A percentile compares a stretch with the other conserved stretches of the same genome.
phyloP scores from a whole-genome alignment of 148 eudicot genomes.

The Rhododendron vialii region DNA sequence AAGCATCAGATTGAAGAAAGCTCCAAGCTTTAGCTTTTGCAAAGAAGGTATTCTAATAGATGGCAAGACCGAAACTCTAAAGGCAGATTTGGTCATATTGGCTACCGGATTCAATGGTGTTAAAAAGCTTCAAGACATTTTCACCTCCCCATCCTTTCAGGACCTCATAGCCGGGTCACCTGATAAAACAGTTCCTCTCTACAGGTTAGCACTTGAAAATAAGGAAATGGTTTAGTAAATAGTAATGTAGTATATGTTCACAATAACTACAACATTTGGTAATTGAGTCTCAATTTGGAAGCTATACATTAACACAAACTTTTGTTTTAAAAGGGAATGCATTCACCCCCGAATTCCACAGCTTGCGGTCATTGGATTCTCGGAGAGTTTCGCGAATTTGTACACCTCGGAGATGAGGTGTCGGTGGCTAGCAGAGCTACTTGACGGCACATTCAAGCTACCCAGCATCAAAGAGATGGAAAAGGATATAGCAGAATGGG shows the following conservation, averaged over 20 bases:
- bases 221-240: background rate
- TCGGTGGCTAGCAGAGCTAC: constrained; percentile 56
- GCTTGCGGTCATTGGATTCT: constrained; percentile 53
- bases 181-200: constrained; percentile 28
- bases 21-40: constrained; percentile 37
- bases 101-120: constrained; percentile 63
- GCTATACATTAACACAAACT: background rate
- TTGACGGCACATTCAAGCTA: constrained; percentile 49
- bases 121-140: constrained; percentile 40
- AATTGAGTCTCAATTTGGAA: background rate
- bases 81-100: constrained; percentile 53
- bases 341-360: constrained; percentile 73
- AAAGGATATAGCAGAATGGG: constrained; percentile 44
- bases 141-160: constrained; percentile 30
- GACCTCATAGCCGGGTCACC: constrained; percentile 29
- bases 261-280: background rate
- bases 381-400: constrained; percentile 51
- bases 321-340: constrained; percentile 43
- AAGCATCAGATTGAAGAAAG: constrained; percentile 46
- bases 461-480: constrained; percentile 64
- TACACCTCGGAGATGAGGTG: constrained; percentile 53
- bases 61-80: constrained; percentile 20
- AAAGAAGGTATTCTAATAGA: constrained; percentile 45
- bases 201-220: constrained; percentile 35
- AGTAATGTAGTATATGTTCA: background rate